phyloP scores from a whole-genome alignment of 2,329 filamentous ascomycete genomes.

The Calonectria hawksworthii region DNA sequence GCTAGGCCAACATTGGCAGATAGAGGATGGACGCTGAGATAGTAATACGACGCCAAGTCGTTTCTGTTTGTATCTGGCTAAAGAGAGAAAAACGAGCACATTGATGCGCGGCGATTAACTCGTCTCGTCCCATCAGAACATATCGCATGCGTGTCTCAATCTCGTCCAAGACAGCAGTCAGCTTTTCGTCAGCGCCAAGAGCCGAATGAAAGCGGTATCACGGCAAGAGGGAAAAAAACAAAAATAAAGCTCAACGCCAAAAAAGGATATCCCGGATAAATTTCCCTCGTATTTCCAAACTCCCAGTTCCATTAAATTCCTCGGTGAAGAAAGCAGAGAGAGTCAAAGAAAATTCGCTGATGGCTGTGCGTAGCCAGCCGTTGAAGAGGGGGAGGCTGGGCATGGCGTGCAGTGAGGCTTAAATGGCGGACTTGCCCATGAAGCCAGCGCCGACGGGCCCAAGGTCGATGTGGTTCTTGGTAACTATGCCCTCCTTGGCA shows the following conservation, averaged over 20 bases:
- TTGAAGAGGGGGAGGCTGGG: neutral
- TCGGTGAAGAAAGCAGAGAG: neutral
- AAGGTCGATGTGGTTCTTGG: conserved; percentile 46
- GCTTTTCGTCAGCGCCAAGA: neutral
- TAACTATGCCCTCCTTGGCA: conserved; percentile 48
- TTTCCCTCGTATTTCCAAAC: neutral
- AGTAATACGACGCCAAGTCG: neutral
- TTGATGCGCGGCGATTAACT: neutral
- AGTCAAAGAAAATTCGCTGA: neutral
- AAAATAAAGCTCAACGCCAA: conserved; percentile 5
- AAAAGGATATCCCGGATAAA: neutral
- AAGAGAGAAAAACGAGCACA: neutral
- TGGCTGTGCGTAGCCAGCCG: neutral
- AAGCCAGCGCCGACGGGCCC: conserved; percentile 44
- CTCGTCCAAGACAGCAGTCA: neutral
- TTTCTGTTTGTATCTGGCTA: neutral
- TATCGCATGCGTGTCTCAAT: neutral
- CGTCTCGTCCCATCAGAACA: neutral
- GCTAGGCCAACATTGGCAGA: neutral
- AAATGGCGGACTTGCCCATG: conserved; percentile 41
- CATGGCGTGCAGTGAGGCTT: neutral
- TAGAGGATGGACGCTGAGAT: neutral
- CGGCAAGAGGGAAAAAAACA: neutral
- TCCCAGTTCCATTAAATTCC: neutral
- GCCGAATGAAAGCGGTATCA: neutral